These are phyloP conservation scores for Bretschneidera sinensis DNA, from an alignment of 345 rosid genomes.

Conservation along the genomic window DNA sequence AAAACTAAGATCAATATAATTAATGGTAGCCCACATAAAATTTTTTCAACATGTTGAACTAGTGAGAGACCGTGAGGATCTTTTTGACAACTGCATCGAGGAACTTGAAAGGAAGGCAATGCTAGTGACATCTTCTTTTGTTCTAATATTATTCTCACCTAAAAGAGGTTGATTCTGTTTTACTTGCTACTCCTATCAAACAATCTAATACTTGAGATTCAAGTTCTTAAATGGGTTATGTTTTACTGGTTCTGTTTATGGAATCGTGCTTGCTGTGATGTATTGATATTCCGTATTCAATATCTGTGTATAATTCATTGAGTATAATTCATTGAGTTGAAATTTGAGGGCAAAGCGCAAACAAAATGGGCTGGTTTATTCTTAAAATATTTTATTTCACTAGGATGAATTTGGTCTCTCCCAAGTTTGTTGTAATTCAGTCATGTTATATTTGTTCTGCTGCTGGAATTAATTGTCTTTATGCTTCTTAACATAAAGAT, in stretches of 20 bases:
- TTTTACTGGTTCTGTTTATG: not conserved
- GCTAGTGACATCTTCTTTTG: no score
- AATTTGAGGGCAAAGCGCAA: not conserved
- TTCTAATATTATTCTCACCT: no score
- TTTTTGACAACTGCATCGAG: constrained; percentile 74
- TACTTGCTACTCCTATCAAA: not conserved
- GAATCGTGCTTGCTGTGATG: not conserved
- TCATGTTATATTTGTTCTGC: not conserved
- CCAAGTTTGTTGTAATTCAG: not conserved
- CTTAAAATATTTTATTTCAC: not conserved
- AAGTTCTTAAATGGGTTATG: not conserved
- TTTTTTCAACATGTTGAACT: no score
- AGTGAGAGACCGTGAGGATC: constrained; percentile 83
- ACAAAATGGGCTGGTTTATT: no score
- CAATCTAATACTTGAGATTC: no score
- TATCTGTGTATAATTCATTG: not conserved
- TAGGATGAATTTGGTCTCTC: not conserved
- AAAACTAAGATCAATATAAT: no score
- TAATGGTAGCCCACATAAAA: no score
- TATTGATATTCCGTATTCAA: not conserved
- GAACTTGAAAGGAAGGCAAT: constrained; percentile 93
- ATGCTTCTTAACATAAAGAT: not conserved
- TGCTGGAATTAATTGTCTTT: not conserved
- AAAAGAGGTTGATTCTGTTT: not conserved
- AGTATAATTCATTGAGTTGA: no score